Conservation (phyloP, 2,329 filamentous ascomycete genomes). For the Alternaria angustiovoidea region DNA sequence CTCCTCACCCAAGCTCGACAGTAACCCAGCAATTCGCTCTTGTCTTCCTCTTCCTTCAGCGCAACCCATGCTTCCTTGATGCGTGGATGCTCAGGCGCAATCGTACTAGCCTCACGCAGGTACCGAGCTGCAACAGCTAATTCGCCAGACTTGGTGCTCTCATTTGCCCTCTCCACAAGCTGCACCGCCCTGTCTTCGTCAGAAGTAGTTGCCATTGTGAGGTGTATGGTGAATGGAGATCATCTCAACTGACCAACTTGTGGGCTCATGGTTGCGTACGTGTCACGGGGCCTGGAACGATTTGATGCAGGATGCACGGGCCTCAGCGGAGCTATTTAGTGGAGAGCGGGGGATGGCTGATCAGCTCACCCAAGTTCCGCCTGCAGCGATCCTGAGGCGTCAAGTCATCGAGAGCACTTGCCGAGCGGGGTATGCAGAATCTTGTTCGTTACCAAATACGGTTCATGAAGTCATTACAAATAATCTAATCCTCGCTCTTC, state of each 20-base stretch:
- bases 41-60: constrained; percentile 51
- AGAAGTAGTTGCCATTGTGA: constrained; percentile 38
- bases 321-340: constrained; percentile 17
- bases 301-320: constrained; percentile 27
- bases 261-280: constrained; percentile 20
- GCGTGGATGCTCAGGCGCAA: constrained; percentile 52
- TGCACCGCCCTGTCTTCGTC: constrained; percentile 43
- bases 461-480: constrained; percentile 27
- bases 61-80: constrained; percentile 53
- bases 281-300: constrained; percentile 27
- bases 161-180: constrained; percentile 41
- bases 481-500: constrained; percentile 1
- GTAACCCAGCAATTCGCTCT: constrained; percentile 43
- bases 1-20: constrained; percentile 48
- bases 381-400: neutral
- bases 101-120: constrained; percentile 55
- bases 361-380: neutral
- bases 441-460: constrained; percentile 33
- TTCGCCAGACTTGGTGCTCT: constrained; percentile 41
- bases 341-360: constrained; percentile 15
- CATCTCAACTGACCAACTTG: constrained; percentile 27
- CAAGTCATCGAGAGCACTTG: neutral
- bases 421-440: constrained; percentile 4
- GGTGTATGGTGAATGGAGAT: constrained; percentile 13
- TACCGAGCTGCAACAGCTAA: constrained; percentile 51